Base-by-base conservation (phyloP, 2,329 filamentous ascomycete species). In the Aureobasidium subglaciale region DNA sequence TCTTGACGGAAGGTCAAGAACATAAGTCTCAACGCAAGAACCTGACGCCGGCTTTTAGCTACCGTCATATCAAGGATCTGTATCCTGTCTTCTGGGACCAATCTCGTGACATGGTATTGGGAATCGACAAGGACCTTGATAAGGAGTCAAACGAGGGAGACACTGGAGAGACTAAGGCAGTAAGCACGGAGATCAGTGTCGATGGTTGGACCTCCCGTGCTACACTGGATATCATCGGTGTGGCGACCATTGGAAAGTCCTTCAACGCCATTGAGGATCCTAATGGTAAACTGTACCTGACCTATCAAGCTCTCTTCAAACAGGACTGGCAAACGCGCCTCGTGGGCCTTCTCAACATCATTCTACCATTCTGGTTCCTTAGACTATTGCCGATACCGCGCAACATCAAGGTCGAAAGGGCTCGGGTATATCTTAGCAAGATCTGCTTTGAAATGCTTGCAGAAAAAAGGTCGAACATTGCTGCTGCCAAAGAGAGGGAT, bases 41-140 rank as follows among this genome's bases (percentile, higher is more conserved):
- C 57, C 79, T 95, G 16, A 82, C 86, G 73, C 90, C 90, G 0
- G 88, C 89, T 2, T 96, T 96, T 68, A 79, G 84, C n/a, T 95
- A 89, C 65, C 81, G 90, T 20, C 88, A 95, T 64, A 77, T 95
- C 67, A 95, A 93, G 67, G 81, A 92, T 58, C 73, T 96, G 13
- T 93, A 95, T 63, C 86, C 89, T 0, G 73, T 87, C 5, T 95
- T 96, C 70, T 96, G 90, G 90, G 64, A 72, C 18, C 95, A 95
- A 71, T 80, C 85, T 1, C 34, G 65, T 5, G 75, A 78, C 56
- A 66, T 75, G 64, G 61, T 67, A 5, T 57, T 64, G 18, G 62
- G 60, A 25, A 58, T 71, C 1, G 38, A 56, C 15, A 45, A 57
- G 40, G 50, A 54, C 4, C 22, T 54, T 24, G 15, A 30, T 75